phyloP scores from a whole-genome alignment of 768 basidiomycete genomes.

The Imleria badia region DNA sequence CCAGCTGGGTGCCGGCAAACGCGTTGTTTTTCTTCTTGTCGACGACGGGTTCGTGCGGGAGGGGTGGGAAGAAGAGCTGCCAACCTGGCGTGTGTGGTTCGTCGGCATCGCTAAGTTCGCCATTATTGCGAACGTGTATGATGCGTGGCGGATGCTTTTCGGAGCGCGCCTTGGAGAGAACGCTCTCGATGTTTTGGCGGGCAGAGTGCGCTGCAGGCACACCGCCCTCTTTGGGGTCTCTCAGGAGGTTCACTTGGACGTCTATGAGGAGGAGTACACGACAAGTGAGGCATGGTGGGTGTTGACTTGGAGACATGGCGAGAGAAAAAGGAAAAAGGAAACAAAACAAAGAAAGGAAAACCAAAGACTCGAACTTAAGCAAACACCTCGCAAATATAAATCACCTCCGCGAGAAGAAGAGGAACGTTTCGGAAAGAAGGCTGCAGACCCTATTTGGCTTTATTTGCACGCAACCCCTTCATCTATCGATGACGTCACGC shows the following conservation, averaged over 20 bases:
- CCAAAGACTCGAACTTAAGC: neutral
- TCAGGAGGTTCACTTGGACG: conserved; percentile 52
- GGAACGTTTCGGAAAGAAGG: neutral
- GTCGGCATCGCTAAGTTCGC: conserved; percentile 61
- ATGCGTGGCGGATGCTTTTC: conserved; percentile 52
- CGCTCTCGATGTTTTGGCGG: conserved; percentile 45
- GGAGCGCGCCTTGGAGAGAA: conserved; percentile 52
- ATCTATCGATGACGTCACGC: conserved; percentile 28
- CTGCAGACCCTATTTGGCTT: neutral
- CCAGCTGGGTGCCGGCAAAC: conserved; percentile 58
- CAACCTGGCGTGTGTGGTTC: conserved; percentile 56
- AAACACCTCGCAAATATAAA: conserved; percentile 15
- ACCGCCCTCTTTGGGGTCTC: conserved; percentile 47
- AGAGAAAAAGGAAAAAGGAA: neutral
- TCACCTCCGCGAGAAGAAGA: conserved; percentile 1
- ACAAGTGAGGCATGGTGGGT: conserved; percentile 16
- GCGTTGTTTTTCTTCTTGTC: conserved; percentile 74
- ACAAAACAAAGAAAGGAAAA: neutral
- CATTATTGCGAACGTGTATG: conserved; percentile 67
- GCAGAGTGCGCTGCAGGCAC: conserved; percentile 48
- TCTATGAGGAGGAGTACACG: conserved; percentile 62
- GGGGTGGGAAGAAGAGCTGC: conserved; percentile 57
- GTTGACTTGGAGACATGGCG: conserved; percentile 24
- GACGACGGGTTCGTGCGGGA: conserved; percentile 50
- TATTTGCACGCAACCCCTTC: conserved; percentile 7